A percentile compares a stretch with the other conserved stretches of the same genome.
These are phyloP conservation scores for Austroboletus niveus DNA, from an alignment of 1,284 basidiomycete species.

Conservation along the genomic window DNA sequence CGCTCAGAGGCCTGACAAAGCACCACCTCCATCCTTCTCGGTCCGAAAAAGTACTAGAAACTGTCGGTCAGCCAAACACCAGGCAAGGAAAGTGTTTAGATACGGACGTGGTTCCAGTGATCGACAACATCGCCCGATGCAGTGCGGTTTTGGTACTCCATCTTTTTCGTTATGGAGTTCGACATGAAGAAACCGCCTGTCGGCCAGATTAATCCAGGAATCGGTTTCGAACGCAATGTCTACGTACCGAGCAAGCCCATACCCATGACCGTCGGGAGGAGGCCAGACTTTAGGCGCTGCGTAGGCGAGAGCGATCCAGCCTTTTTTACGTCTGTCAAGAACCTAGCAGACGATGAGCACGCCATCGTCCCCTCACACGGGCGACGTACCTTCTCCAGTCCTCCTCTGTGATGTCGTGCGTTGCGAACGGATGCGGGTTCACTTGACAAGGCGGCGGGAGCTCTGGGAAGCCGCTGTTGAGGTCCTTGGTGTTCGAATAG, in stretches of 20 bases:
- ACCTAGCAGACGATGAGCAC: constrained; percentile 10
- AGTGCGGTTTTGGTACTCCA: constrained; percentile 25
- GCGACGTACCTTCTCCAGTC: constrained; percentile 31
- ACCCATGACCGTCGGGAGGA: constrained; percentile 22
- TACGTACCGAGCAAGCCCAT: constrained; percentile 21
- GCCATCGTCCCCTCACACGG: neutral
- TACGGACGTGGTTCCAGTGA: constrained; percentile 32
- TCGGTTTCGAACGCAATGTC: neutral
- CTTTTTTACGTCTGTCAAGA: constrained; percentile 30
- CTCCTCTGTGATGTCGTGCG: constrained; percentile 31
- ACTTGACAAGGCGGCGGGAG: constrained; percentile 29
- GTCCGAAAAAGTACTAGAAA: constrained; percentile 33
- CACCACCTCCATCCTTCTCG: constrained; percentile 30
- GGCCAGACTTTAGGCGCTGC: constrained; percentile 33
- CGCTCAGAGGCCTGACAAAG: constrained; percentile 29
- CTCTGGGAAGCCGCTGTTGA: constrained; percentile 27
- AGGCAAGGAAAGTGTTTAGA: too few relatives aligned
- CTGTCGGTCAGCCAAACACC: neutral
- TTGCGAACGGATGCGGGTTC: constrained; percentile 27
- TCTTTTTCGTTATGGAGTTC: constrained; percentile 21
- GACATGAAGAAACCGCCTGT: constrained; percentile 25
- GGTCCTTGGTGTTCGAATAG: constrained; percentile 22
- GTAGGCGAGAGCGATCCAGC: constrained; percentile 16
- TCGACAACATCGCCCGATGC: constrained; percentile 33
- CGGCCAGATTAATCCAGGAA: constrained; percentile 1